phyloP scores from a whole-genome alignment of 1,139 yeast genomes.

The Saccharomyces hybrid region DNA sequence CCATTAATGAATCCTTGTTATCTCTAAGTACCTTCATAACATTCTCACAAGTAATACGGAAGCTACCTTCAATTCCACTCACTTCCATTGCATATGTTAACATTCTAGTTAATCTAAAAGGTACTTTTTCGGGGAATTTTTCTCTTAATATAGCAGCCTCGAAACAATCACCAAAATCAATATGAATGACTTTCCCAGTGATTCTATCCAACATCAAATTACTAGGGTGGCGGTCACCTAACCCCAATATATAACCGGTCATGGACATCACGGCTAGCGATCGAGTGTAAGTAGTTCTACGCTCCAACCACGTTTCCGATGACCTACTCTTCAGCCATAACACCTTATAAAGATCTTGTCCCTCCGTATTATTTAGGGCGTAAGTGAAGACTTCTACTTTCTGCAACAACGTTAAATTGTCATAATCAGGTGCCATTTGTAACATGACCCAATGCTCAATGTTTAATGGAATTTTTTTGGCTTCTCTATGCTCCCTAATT shows the following conservation, averaged over 20 bases:
- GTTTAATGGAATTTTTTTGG: constrained; percentile 78
- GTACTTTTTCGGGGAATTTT: constrained; percentile 96
- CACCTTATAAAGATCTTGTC: constrained; percentile 92
- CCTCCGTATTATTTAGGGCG: constrained; percentile 91
- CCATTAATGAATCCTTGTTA: constrained; percentile 94
- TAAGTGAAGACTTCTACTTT: constrained; percentile 96
- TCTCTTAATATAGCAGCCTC: constrained; percentile 96
- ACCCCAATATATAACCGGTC: constrained; percentile 93
- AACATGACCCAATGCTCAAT: constrained; percentile 94
- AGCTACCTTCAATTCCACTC: constrained; percentile 96
- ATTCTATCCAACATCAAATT: constrained; percentile 90
- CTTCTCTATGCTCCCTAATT: constrained; percentile 87
- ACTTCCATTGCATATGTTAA: constrained; percentile 98
- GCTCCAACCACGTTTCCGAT: constrained; percentile 95
- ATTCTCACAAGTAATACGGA: constrained; percentile 92
- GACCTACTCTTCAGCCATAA: constrained; percentile 94
- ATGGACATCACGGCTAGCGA: constrained; percentile 97
- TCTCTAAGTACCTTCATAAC: constrained; percentile 92
- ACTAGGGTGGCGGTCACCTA: constrained; percentile 97
- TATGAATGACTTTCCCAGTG: constrained; percentile 93
- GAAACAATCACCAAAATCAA: constrained; percentile 98
- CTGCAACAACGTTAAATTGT: constrained; percentile 75
- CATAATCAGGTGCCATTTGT: constrained; percentile 98
- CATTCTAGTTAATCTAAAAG: constrained; percentile 95
- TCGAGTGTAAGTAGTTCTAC: constrained; percentile 92